Evolutionary conservation across 441 rosid genomes (phyloP).

Genomic region (Iberis amara): DNA sequence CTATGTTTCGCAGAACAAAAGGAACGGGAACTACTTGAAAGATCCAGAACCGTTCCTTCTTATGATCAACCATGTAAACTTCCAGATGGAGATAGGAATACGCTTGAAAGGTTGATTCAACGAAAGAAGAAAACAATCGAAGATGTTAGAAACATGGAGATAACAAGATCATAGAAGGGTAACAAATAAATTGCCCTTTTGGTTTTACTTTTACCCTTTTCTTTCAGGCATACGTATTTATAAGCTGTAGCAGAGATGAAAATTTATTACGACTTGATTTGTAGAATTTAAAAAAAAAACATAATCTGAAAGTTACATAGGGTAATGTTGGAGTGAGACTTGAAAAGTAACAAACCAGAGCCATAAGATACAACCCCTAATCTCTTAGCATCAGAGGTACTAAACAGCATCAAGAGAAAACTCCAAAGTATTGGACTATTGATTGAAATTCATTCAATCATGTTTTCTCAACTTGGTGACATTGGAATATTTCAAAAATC

Average conservation of each 20-base stretch:
- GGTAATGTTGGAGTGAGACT: not conserved
- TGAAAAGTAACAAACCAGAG: conserved; percentile 5
- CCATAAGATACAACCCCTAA: conserved; percentile 16
- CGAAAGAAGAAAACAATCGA: conserved; percentile 40
- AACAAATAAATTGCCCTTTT: conserved; percentile 14
- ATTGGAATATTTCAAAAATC: conserved; percentile 15
- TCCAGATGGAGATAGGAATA: conserved; percentile 30
- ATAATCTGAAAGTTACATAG: not conserved
- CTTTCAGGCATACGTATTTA: not conserved
- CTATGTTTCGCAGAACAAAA: conserved; percentile 68
- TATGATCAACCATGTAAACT: conserved; percentile 52
- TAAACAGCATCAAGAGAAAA: not conserved
- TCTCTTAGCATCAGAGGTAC: not conserved
- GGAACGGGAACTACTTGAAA: conserved; percentile 47
- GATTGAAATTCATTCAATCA: not conserved
- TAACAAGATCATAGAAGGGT: conserved; percentile 21
- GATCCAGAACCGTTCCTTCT: conserved; percentile 36
- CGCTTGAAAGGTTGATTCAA: conserved; percentile 36
- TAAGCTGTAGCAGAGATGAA: conserved; percentile 17
- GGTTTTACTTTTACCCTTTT: not conserved
- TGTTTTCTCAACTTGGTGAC: conserved; percentile 7
- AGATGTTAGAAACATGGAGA: conserved; percentile 41
- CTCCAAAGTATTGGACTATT: not conserved
- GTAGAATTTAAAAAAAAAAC: conserved; percentile 12
- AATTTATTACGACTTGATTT: conserved; percentile 16